Conservation (phyloP, 202 grass and related monocot genomes). For the Saccharum hybrid region DNA sequence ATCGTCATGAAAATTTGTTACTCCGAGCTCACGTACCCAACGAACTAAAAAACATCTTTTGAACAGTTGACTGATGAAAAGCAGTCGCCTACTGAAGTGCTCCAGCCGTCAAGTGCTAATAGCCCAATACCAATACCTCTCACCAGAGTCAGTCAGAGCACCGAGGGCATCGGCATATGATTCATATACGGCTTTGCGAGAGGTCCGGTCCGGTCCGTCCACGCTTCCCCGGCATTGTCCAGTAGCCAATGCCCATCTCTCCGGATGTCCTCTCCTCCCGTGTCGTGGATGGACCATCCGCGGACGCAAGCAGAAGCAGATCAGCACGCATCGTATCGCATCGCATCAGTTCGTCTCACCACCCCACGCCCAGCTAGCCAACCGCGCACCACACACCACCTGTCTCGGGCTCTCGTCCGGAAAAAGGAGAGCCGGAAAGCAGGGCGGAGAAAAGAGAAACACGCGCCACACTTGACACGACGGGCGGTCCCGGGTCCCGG, state of each 20-base stretch:
- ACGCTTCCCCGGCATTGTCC: background rate
- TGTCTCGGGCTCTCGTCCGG: background rate
- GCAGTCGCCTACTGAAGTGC: background rate
- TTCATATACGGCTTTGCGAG: background rate
- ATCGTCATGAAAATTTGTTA: background rate
- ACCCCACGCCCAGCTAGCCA: background rate
- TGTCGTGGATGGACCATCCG: background rate
- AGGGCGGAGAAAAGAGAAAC: too few species aligned
- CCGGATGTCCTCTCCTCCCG: background rate
- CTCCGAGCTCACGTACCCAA: background rate
- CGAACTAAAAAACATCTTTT: background rate
- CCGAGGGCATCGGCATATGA: background rate
- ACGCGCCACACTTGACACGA: background rate
- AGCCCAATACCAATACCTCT: too few species aligned
- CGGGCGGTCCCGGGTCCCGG: background rate
- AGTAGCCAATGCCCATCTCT: background rate
- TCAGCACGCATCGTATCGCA: background rate
- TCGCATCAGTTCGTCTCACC: background rate
- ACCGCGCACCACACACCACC: conserved; percentile 27
- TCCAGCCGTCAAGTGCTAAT: too few species aligned
- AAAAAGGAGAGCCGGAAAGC: background rate
- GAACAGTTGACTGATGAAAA: background rate
- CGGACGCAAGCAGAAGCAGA: background rate
- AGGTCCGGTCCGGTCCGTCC: background rate
- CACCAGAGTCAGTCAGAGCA: background rate